Conservation (phyloP, 225 moss, liverwort and hornwort species). For the Pseudisothecium myosuroides region DNA sequence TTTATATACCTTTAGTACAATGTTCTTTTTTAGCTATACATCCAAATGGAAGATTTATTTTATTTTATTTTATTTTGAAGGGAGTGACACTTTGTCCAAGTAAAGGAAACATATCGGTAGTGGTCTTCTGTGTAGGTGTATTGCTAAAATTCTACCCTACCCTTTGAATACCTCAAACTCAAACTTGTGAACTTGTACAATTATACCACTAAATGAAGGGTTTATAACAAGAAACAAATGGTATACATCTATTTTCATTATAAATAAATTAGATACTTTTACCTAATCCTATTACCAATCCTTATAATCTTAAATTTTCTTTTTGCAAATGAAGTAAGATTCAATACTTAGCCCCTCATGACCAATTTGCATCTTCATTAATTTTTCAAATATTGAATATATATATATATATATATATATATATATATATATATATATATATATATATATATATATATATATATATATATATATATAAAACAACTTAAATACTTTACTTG, state of each 20-base stretch:
- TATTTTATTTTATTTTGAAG: neutral
- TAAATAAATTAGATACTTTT: neutral
- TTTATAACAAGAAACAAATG: neutral
- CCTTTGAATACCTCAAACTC: neutral
- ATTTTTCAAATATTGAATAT: neutral
- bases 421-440: no score
- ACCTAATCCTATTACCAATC: neutral
- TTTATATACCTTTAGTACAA: neutral
- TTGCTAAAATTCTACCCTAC: neutral
- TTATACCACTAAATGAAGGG: neutral
- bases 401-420: no score
- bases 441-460: no score
- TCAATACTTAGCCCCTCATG: neutral
- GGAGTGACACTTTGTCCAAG: neutral
- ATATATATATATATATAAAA: no score
- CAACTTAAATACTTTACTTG: neutral
- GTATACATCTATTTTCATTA: neutral
- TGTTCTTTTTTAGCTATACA: neutral
- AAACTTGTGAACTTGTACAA: neutral
- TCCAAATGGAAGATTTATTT: rapidly evolving
- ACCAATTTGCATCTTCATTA: neutral
- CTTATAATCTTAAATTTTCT: neutral
- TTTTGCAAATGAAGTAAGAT: neutral
- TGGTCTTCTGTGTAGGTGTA: neutral
- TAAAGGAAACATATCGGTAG: neutral